These are phyloP conservation scores for Neoscytalidium dimidiatum DNA, from an alignment of 2,329 filamentous ascomycete genomes.

Conservation along the genomic window DNA sequence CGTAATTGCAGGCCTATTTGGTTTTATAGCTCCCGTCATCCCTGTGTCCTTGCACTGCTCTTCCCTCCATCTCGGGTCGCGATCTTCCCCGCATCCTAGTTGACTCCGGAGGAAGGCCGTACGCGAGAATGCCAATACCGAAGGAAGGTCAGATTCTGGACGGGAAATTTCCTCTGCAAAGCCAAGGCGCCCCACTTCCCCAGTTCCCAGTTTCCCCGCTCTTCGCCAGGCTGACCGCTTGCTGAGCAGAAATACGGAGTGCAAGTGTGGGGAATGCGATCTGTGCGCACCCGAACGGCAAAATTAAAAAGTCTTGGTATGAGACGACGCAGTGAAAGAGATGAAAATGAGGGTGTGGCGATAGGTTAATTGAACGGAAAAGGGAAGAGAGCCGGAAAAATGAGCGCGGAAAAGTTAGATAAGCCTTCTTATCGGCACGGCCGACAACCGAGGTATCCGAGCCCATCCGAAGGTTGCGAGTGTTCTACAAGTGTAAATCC, in stretches of 20 bases:
- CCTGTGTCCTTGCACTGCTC: not conserved
- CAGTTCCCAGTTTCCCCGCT: constrained; percentile 10
- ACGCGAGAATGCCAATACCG: not conserved
- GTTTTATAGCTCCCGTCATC: not conserved
- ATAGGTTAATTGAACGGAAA: not conserved
- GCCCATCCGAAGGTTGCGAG: too few species aligned
- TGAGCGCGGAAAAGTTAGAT: not conserved
- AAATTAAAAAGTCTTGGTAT: not conserved
- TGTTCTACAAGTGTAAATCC: too few species aligned
- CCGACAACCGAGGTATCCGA: too few species aligned
- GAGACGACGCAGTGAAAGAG: not conserved
- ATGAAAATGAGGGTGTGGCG: not conserved
- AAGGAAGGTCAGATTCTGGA: not conserved
- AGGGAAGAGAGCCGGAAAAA: not conserved
- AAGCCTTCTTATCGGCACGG: too few species aligned
- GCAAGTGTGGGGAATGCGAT: not conserved
- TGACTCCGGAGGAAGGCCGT: not conserved
- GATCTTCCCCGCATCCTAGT: not conserved
- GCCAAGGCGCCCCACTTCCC: not conserved
- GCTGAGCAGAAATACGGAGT: not conserved
- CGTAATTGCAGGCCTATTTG: too few species aligned
- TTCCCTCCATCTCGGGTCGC: not conserved
- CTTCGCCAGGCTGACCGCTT: not conserved
- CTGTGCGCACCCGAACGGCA: not conserved
- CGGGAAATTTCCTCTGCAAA: not conserved